Evolutionary conservation across 805 yeast genomes (phyloP).

Genomic region (Scheffersomyces ergatensis): DNA sequence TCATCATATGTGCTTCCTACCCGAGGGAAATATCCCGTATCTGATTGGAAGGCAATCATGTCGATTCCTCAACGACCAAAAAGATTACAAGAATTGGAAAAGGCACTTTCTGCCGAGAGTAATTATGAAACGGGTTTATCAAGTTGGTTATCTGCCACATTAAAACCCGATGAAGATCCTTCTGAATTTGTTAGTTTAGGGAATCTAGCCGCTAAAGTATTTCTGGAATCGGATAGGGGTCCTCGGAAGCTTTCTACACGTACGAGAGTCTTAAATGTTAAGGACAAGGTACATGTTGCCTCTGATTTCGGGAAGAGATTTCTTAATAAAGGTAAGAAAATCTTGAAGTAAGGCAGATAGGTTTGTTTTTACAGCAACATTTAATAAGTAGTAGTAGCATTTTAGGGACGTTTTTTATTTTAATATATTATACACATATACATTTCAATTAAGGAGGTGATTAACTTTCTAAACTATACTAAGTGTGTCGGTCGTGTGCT

Average conservation of each 20-base stretch:
- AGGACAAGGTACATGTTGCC: slow-evolving; percentile 51
- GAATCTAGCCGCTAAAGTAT: slow-evolving; percentile 57
- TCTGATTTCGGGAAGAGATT: slow-evolving; percentile 53
- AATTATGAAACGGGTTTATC: slow-evolving; percentile 57
- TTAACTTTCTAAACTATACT: too few species aligned
- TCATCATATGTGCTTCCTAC: background rate
- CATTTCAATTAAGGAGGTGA: too few species aligned
- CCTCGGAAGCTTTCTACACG: slow-evolving; percentile 49
- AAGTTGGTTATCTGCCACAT: slow-evolving; percentile 51
- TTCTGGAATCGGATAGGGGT: slow-evolving; percentile 59
- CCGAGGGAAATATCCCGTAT: slow-evolving; percentile 26
- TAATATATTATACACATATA: too few species aligned
- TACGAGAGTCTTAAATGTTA: slow-evolving; percentile 48
- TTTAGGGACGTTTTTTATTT: too few species aligned
- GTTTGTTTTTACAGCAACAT: too few species aligned
- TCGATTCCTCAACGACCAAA: slow-evolving; percentile 38
- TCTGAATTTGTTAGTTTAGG: slow-evolving; percentile 43
- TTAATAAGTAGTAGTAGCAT: too few species aligned
- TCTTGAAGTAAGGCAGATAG: slow-evolving; percentile 5
- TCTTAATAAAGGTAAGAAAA: slow-evolving; percentile 55
- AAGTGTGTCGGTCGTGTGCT: too few species aligned
- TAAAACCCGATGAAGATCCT: slow-evolving; percentile 22
- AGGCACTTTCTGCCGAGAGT: slow-evolving; percentile 40
- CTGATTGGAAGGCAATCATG: slow-evolving; percentile 42
- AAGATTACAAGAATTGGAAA: slow-evolving; percentile 40